Evolutionary conservation across 2,329 filamentous ascomycete genomes (phyloP), one percentile per base, ranked within the genome.

Genomic region (Aspergillus candidus): DNA sequence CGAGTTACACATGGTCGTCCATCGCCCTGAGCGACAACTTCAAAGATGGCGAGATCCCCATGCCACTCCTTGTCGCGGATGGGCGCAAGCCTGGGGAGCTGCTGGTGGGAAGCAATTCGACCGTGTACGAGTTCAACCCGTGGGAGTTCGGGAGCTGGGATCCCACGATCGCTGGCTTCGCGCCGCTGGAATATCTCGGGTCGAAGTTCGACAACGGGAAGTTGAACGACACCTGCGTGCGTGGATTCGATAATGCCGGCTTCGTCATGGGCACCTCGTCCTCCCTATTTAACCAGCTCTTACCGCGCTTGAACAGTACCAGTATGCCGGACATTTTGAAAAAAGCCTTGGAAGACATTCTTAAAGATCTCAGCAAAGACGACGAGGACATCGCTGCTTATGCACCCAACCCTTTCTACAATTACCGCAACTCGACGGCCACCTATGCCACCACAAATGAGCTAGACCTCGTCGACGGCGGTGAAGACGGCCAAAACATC

Each of bases 201-300:
- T 86, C 86, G 2, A 82, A 82, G 52, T 89, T 91, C 62, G 76
- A 72, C 32, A 72, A 69, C 5, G 87, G 87, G 14, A 58, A 62
- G 6, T 64, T 93, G 10, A 63, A 73, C 43, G 75, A 77, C 35
- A 62, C 68, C 22, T 95, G 90, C 59, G 76, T 94, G 12, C 73
- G 77, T 6, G 90, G 90, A 1, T 89, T 89, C 51, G 90, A 95
- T 66, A 89, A 89, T 55, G 78, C 78, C 17, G 87, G 87, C 6
- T 95, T 79, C 59, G 72, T 94, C 18, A 88, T 94, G 80, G 89
- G 89, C 40, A 94, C 89, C 0, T 88, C 84, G 15, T 88, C 83
- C 1, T 84, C 86, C 0, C 74, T 95, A 2, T 95, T 95, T 75
- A 95, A 94, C 69, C 73, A 82, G 56, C 78, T 86, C 56, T 68